Base-by-base conservation (phyloP, 768 basidiomycete species). In the Mycena metata region DNA sequence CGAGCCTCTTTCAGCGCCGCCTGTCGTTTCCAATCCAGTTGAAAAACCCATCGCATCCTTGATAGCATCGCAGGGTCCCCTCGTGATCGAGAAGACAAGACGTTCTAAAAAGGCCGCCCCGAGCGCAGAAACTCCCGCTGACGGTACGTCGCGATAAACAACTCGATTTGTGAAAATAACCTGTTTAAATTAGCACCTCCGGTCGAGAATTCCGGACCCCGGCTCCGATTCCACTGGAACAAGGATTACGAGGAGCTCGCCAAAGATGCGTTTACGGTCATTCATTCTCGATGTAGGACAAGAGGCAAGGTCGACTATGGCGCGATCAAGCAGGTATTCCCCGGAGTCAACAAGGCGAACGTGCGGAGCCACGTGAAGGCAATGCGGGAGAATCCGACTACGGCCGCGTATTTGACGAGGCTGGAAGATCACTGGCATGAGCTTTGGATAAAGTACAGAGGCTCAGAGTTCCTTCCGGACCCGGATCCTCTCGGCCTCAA, bases 191-290 rank as follows among this genome's bases (percentile, higher is more conserved):
- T 65, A 26, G 58, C 51, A 36, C 62, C 75, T 39, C 64, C 72
- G 17, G 76, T 75, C 52, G 74, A 64, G 45, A 74, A 73, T 24
- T 60, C 74, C 17, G 71, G 74, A 50, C 83, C 91, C 59, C 85
- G 93, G 19, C 86, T 89, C 54, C 85, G 91, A 61, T 95, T 95
- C 76, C 88, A 89, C 54, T 99, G 95, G 96, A 94, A 88, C 61
- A 79, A 86, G 45, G 94, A 96, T 56, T 95, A 91, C 63, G 96
- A 98, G 63, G 97, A 99, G 67, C 86, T 96, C 43, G 91, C 92
- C 26, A 88, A 92, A 60, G 97, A 99, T 75, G 91, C 91, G 0
- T 90, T 89, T 51, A 91, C 89, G 13, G 90, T 99, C 70, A 88
- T 98, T 65, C 88, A 88, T 72, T 91, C 91, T 41, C 91, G 96